phyloP scores from a whole-genome alignment of 305 asterid species.

The Coffea humblotiana region DNA sequence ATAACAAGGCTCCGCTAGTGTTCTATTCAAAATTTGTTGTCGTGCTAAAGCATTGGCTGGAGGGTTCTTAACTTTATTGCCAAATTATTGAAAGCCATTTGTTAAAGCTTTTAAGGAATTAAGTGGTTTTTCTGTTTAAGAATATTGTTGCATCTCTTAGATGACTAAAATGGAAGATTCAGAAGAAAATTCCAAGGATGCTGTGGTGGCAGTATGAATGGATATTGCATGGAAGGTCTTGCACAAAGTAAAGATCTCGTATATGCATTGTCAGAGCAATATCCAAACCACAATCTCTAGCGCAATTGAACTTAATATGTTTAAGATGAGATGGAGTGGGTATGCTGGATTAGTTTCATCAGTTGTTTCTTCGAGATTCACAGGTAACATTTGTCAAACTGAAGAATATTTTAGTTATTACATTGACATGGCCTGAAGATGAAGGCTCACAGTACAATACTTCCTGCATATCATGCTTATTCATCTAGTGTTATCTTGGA shows the following conservation, averaged over 20 bases:
- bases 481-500: background rate
- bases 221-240: background rate
- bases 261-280: background rate
- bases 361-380: background rate
- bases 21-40: background rate
- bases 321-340: background rate
- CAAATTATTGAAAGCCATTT: background rate
- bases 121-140: background rate
- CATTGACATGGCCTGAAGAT: background rate
- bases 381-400: background rate
- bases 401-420: background rate
- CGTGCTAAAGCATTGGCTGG: background rate
- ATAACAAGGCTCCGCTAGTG: background rate
- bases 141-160: background rate
- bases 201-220: background rate
- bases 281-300: background rate
- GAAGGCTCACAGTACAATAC: background rate
- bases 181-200: background rate
- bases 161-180: background rate
- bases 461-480: background rate
- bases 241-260: background rate
- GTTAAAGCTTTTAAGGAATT: background rate
- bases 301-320: background rate
- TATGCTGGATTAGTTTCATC: background rate
- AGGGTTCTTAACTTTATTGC: background rate